Evolutionary conservation across 176 grass and related monocot genomes (phyloP).

Genomic region (Phoenix dactylifera): DNA sequence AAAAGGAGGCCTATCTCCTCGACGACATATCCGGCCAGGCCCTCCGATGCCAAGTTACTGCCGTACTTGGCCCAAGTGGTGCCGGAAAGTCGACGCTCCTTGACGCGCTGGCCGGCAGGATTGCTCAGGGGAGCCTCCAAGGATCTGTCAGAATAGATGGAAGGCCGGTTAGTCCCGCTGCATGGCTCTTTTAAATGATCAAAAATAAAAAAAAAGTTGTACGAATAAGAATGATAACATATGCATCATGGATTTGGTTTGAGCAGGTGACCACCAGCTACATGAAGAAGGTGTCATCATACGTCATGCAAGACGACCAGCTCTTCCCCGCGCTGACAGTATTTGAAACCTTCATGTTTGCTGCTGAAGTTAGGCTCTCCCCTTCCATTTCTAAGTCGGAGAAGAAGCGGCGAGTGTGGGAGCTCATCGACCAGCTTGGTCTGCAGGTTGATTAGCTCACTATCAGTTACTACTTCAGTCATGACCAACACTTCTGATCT

Average conservation of each 20-base stretch:
- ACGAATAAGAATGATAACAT: background rate
- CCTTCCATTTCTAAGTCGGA: slow-evolving; percentile 44
- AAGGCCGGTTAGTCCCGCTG: slow-evolving; percentile 27
- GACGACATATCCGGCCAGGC: slow-evolving; percentile 65
- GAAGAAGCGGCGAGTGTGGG: slow-evolving; percentile 54
- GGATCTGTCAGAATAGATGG: slow-evolving; percentile 48
- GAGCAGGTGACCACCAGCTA: slow-evolving; percentile 58
- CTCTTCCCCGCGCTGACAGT: slow-evolving; percentile 64
- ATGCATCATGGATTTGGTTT: slow-evolving; percentile 14
- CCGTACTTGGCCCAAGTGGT: slow-evolving; percentile 55
- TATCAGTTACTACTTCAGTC: too few species aligned
- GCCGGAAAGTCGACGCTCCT: slow-evolving; percentile 79
- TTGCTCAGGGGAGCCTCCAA: slow-evolving; percentile 54
- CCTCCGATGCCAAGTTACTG: slow-evolving; percentile 38
- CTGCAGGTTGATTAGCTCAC: slow-evolving; percentile 30
- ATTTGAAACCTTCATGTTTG: slow-evolving; percentile 56
- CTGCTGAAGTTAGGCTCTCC: slow-evolving; percentile 52
- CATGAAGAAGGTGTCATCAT: slow-evolving; percentile 75
- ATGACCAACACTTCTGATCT: too few species aligned
- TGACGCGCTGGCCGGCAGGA: slow-evolving; percentile 48
- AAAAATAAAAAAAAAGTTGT: background rate
- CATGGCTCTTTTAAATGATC: background rate
- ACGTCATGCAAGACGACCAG: slow-evolving; percentile 80
- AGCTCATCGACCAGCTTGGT: slow-evolving; percentile 62
- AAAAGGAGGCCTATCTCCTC: slow-evolving; percentile 55